Percentiles rank a stretch among this genome's conserved stretches.
phyloP scores from a whole-genome alignment of 2,329 filamentous ascomycete genomes.

The Fusarium compactum region DNA sequence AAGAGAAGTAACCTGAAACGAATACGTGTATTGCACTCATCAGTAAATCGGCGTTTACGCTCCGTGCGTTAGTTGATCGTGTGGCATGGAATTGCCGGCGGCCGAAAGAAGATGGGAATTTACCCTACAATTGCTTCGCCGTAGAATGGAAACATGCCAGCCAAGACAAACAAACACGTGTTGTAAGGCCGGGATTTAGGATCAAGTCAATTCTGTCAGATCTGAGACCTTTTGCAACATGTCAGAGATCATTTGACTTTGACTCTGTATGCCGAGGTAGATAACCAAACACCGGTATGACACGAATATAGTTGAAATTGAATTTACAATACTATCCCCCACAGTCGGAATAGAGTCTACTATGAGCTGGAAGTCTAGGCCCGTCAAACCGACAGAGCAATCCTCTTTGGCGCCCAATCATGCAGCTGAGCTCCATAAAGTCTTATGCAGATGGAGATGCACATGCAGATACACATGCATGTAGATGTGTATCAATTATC shows the following conservation, averaged over 20 bases:
- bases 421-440: constrained; percentile 12
- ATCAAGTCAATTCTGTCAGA: neutral
- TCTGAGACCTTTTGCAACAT: constrained; percentile 34
- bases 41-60: constrained; percentile 7
- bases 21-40: constrained; percentile 20
- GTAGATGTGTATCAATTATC: constrained; percentile 8
- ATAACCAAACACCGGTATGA: constrained; percentile 3
- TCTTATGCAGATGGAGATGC: constrained; percentile 1
- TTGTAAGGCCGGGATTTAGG: constrained; percentile 18
- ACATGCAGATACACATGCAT: neutral
- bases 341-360: constrained; percentile 23
- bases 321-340: constrained; percentile 17
- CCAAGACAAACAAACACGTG: constrained; percentile 24
- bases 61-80: neutral
- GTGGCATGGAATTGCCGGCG: constrained; percentile 16
- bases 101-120: neutral
- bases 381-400: constrained; percentile 18
- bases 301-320: neutral
- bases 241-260: neutral
- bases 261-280: neutral
- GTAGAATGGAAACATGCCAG: constrained; percentile 15
- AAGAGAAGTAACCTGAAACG: constrained; percentile 36
- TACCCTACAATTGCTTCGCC: constrained; percentile 12
- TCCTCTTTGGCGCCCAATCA: constrained; percentile 25
- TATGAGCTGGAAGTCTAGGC: constrained; percentile 20